Evolutionary conservation across 2,329 filamentous ascomycete genomes (phyloP).

Genomic region (Aspergillus fischeri): DNA sequence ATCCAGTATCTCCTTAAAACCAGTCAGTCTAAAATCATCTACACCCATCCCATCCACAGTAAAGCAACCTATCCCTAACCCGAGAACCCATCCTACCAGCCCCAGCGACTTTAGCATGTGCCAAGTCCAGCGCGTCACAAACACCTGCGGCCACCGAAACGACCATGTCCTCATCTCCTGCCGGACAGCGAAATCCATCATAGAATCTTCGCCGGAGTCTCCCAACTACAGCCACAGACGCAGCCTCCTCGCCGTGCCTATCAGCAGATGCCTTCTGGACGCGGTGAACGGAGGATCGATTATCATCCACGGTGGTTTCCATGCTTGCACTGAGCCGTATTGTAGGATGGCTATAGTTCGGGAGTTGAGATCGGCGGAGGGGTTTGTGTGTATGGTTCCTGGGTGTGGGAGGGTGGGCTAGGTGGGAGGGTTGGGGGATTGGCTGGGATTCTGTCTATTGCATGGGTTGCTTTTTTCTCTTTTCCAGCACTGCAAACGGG

Average conservation of each 20-base stretch:
- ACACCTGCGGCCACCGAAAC: constrained; percentile 21
- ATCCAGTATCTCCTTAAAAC: background rate
- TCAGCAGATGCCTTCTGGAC: background rate
- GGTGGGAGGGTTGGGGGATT: background rate
- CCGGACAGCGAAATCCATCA: constrained; percentile 8
- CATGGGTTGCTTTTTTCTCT: constrained; percentile 5
- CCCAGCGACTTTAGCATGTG: constrained; percentile 12
- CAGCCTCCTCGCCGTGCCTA: background rate
- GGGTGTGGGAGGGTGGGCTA: constrained; percentile 13
- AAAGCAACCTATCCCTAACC: background rate
- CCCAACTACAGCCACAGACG: background rate
- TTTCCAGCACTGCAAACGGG: background rate
- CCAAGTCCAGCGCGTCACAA: constrained; percentile 17
- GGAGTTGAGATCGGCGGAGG: constrained; percentile 4
- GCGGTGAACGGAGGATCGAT: background rate
- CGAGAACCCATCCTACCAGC: background rate
- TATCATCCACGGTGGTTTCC: constrained; percentile 4
- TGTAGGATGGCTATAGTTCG: constrained; percentile 8
- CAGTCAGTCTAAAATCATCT: background rate
- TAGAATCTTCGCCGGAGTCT: background rate
- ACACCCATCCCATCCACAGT: background rate
- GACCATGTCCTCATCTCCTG: constrained; percentile 19
- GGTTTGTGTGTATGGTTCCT: constrained; percentile 19
- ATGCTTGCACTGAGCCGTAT: constrained; percentile 16
- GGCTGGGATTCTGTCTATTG: background rate